A percentile compares a stretch with the other conserved stretches of the same genome.
Conservation (phyloP, 495 filamentous ascomycete genomes). For the Xylaria flabelliformis region DNA sequence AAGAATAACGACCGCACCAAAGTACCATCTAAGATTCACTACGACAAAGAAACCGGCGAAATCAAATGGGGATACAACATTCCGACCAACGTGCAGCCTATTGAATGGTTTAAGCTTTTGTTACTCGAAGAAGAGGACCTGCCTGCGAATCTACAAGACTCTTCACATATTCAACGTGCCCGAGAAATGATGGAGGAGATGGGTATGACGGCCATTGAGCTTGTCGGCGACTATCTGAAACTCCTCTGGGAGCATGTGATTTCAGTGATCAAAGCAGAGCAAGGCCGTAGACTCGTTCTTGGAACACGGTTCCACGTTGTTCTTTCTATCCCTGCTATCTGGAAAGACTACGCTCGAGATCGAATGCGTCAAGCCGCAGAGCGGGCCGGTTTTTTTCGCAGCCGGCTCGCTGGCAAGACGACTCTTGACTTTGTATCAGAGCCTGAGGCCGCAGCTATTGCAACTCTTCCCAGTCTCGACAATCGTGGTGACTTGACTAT, state of each 20-base stretch:
- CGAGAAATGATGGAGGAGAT: neutral
- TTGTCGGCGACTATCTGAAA: constrained; percentile 36
- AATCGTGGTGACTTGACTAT: neutral
- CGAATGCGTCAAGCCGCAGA: constrained; percentile 18
- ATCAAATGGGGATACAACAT: constrained; percentile 40
- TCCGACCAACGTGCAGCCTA: constrained; percentile 20
- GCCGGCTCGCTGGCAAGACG: constrained; percentile 5
- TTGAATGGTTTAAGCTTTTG: constrained; percentile 45
- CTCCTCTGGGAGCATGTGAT: constrained; percentile 36
- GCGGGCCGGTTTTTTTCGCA: constrained; percentile 23
- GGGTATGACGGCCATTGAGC: constrained; percentile 29
- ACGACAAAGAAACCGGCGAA: neutral
- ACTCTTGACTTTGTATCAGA: constrained; percentile 25
- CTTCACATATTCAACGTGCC: constrained; percentile 23
- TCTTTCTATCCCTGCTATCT: constrained; percentile 30
- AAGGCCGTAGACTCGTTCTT: no score
- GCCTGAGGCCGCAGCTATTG: constrained; percentile 28
- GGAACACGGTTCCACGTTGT: constrained; percentile 20
- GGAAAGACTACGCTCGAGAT: constrained; percentile 25
- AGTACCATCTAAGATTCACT: constrained; percentile 17
- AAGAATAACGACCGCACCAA: constrained; percentile 33
- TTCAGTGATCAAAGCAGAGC: constrained; percentile 17
- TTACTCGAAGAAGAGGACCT: constrained; percentile 39
- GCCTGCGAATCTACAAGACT: constrained; percentile 15
- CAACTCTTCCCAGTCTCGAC: constrained; percentile 4